Evolutionary conservation across 2,329 filamentous ascomycete genomes (phyloP).

Genomic region (Xylaria polymorpha): DNA sequence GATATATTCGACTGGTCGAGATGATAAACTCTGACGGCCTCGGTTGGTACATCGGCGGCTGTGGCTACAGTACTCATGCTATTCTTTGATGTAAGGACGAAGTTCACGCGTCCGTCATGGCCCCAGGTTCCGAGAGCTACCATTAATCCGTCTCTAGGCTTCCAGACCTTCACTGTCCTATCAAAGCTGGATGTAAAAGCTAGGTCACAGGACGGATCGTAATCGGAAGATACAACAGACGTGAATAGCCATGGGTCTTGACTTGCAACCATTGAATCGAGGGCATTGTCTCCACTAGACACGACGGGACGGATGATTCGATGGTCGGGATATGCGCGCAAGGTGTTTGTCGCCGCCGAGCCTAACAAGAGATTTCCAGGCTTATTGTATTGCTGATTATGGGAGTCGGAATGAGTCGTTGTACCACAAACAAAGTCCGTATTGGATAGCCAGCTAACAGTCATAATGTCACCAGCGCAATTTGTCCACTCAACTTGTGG

Average conservation of each 20-base stretch:
- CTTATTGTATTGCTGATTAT: slow-evolving; percentile 75
- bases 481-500: slow-evolving; percentile 67
- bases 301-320: slow-evolving; percentile 66
- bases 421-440: slow-evolving; percentile 70
- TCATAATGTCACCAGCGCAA: slow-evolving; percentile 70
- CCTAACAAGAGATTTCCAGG: slow-evolving; percentile 70
- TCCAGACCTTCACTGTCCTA: slow-evolving; percentile 70
- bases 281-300: slow-evolving; percentile 65
- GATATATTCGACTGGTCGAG: slow-evolving; percentile 46
- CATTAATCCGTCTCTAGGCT: slow-evolving; percentile 58
- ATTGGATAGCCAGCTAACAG: slow-evolving; percentile 67
- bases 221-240: slow-evolving; percentile 71
- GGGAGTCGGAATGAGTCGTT: slow-evolving; percentile 69
- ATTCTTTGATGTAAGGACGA: slow-evolving; percentile 66
- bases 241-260: slow-evolving; percentile 73
- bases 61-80: slow-evolving; percentile 65
- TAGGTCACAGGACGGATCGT: slow-evolving; percentile 57
- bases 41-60: slow-evolving; percentile 64
- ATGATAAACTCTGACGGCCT: slow-evolving; percentile 69
- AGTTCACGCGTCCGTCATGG: slow-evolving; percentile 71
- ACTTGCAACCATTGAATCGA: slow-evolving; percentile 66
- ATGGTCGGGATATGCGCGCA: slow-evolving; percentile 67
- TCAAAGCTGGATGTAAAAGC: slow-evolving; percentile 73
- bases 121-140: slow-evolving; percentile 62
- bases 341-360: slow-evolving; percentile 56